Conservation (phyloP, 176 grass and related monocot genomes). For the Oropetium thomaeum region DNA sequence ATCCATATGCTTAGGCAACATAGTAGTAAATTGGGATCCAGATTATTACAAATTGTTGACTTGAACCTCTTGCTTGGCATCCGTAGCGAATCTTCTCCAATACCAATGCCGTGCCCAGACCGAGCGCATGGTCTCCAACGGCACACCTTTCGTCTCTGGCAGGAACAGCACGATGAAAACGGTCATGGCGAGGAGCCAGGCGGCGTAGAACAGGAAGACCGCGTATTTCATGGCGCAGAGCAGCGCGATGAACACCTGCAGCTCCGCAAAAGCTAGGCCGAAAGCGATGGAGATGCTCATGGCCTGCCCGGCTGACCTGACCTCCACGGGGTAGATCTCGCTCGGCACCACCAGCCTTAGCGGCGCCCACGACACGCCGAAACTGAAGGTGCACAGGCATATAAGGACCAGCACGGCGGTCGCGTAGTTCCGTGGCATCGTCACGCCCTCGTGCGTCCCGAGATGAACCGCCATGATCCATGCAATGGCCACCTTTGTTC, state of each 20-base stretch:
- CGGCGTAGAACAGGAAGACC: slow-evolving; percentile 55
- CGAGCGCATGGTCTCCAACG: slow-evolving; percentile 51
- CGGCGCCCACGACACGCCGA: slow-evolving; percentile 65
- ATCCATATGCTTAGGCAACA: too few species aligned
- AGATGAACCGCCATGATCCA: slow-evolving; percentile 49
- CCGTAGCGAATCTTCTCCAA: slow-evolving; percentile 46
- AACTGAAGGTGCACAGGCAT: slow-evolving; percentile 45
- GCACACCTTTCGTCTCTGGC: slow-evolving; percentile 75
- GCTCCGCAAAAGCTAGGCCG: slow-evolving; percentile 46
- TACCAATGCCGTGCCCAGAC: slow-evolving; percentile 55
- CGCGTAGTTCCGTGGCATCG: slow-evolving; percentile 37
- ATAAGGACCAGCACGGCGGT: slow-evolving; percentile 44
- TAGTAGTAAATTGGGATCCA: too few species aligned
- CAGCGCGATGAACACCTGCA: slow-evolving; percentile 54
- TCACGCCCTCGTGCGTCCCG: not conserved
- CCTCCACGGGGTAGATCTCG: slow-evolving; percentile 62
- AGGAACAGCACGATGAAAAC: slow-evolving; percentile 53
- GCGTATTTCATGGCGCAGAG: slow-evolving; percentile 42
- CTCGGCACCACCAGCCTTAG: slow-evolving; percentile 55
- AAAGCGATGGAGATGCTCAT: slow-evolving; percentile 48
- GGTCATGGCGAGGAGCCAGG: slow-evolving; percentile 52
- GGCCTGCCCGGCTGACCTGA: slow-evolving; percentile 57
- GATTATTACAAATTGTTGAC: too few species aligned
- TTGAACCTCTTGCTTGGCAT: not conserved
- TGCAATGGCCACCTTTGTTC: not conserved